Base-by-base conservation (phyloP, 257 asterid species). In the Petrea volubilis region DNA sequence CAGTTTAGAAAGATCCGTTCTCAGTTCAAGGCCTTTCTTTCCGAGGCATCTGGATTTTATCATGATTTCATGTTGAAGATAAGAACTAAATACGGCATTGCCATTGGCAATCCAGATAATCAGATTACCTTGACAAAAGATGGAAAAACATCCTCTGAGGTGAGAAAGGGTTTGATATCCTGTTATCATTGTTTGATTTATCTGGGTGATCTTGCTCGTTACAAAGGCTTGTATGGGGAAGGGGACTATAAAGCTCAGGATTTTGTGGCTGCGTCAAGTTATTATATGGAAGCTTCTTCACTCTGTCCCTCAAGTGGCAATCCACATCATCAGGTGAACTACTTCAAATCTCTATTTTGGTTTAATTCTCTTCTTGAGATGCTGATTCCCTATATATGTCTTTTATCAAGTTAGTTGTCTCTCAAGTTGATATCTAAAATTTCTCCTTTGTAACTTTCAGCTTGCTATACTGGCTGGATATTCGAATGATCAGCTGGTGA, bases 191-290 rank as follows among this genome's bases (percentile, higher is more conserved):
- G 96, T 73, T 76, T 91, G 81, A 89, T 91, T 56, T 91, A 91
- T 77, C 78, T 91, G 68, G 97, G 97, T 7, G 97, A 91, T 76
- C 92, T 91, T 79, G 91, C 97, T 60, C 97, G 97, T 55, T 91
- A 91, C 77, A 91, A 87, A 77, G 87, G 97, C 52, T 68, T 91
- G 64, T 91, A 89, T 60, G 96, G 97, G 27, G 97, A 89, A 74
- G 95, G 93, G 60, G 97, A 91, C 58, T 84, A 91, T 46, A 91
- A 89, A 77, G 81, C 87, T 34, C 88, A 82, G 52, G 93, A 89
- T 71, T 89, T 89, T 80, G 79, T 82, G 0, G 90, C 95, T 27
- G 97, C 96, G 13, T 87, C 96, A 52, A 83, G 89, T 78, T 85
- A 89, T 78, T 91, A 91, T 70, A 60, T 80, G 85, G 89, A 91